Base-by-base conservation (phyloP, 75 land plant species). In the Ceratopteris richardii region DNA sequence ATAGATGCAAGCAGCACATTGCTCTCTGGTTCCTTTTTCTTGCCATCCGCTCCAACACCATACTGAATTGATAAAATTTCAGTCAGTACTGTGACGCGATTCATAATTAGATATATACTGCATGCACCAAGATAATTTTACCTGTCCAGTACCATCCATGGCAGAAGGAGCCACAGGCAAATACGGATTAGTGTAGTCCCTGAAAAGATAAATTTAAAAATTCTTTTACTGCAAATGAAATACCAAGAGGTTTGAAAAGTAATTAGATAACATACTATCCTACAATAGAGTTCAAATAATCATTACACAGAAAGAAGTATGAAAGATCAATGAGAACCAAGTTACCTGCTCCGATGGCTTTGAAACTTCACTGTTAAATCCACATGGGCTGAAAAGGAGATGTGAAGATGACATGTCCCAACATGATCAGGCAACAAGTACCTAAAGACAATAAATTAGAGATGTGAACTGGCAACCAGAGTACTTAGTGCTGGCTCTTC, bases 1-100 rank as follows among this genome's bases (percentile, higher is more conserved):
- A 89, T 77, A 2, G 88, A 82, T 16, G 89, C 95, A 29, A 82
- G 90, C 43, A 89, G 75, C 47, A 89, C 95, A 75, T 89, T 89
- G 60, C 95, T 85, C 63, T 85, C 85, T 44, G 80, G 81, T 57
- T 89, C 95, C 61, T 67, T 68, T 69, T 73, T 77, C 67, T 89
- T 89, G 31, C 95, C 95, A 74, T 89, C 95, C 31, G 86, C 83
- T 36, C 95, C 95, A 54, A 77, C 44, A 56, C 56, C 41, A 55
- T 72, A 71, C 82, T 89, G 65, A 73, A 69, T 12, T 4, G 17
- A 37, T 22, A 16, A 19, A 24, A 44, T 21, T 10, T 42, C 56
- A 54, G 42, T 22, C 42, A 20, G 24, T 9, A 59, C 11, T 33
- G 42, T 14, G 9, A n/a, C n/a, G n/a, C n/a, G 48, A 5, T n/a